A percentile compares a stretch with the other conserved stretches of the same genome.
Evolutionary conservation across 2,329 filamentous ascomycete species (phyloP).

Genomic region (Clonostachys rosea): DNA sequence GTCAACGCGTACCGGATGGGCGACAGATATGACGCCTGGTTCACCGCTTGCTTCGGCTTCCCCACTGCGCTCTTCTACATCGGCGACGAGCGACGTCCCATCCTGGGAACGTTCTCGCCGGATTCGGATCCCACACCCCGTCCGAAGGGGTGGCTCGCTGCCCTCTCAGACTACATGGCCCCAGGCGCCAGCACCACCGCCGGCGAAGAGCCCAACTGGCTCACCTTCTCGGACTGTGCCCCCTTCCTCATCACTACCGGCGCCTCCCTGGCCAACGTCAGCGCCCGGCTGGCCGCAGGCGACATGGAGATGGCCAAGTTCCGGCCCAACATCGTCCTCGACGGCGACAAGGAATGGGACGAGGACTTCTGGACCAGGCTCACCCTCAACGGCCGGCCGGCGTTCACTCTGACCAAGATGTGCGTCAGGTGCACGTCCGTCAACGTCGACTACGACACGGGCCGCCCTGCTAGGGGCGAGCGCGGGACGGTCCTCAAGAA

Average conservation of each 20-base stretch:
- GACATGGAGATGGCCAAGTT: conserved; percentile 64
- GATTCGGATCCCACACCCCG: conserved; percentile 15
- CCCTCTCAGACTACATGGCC: conserved; percentile 22
- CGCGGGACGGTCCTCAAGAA: conserved; percentile 62
- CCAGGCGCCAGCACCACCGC: conserved; percentile 6
- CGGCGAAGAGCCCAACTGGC: conserved; percentile 31
- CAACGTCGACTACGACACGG: conserved; percentile 68
- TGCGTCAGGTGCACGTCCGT: conserved; percentile 65
- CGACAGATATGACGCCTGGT: conserved; percentile 56
- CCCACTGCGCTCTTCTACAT: conserved; percentile 59
- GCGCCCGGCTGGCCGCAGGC: conserved; percentile 43
- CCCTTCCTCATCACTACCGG: conserved; percentile 70
- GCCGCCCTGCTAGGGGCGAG: conserved; percentile 50
- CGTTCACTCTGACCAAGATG: conserved; percentile 61
- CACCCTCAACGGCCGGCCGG: conserved; percentile 26
- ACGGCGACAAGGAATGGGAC: conserved; percentile 55
- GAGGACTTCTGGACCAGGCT: conserved; percentile 72
- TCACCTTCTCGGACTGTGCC: conserved; percentile 72
- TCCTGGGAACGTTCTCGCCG: conserved; percentile 54
- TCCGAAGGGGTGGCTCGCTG: conserved; percentile 26
- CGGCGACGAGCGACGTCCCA: conserved; percentile 51
- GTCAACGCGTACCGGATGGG: conserved; percentile 62
- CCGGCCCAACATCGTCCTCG: conserved; percentile 68
- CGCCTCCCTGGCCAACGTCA: conserved; percentile 65
- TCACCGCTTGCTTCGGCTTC: conserved; percentile 62